phyloP scores from a whole-genome alignment of 306 rosid genomes.

The Dalbergia cultrata region DNA sequence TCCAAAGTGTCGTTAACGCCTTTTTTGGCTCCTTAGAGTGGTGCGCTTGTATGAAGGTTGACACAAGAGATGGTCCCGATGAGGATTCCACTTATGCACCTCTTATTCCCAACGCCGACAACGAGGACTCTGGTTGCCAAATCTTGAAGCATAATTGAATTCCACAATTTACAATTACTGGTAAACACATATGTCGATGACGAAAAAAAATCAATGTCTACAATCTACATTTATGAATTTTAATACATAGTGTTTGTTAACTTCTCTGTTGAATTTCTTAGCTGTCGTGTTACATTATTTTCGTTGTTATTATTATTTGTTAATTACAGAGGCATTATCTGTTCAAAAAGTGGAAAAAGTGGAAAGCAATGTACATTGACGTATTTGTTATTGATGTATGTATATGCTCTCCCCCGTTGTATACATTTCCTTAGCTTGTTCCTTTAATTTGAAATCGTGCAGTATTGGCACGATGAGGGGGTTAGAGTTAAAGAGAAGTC shows the following conservation, averaged over 20 bases:
- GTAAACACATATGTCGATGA: background rate
- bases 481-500: background rate
- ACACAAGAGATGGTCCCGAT: conserved; percentile 43
- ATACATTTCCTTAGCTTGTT: background rate
- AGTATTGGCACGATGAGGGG: background rate
- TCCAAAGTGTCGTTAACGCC: conserved; percentile 36
- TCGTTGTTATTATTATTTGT: background rate
- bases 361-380: background rate
- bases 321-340: background rate
- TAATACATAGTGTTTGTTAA: too few relatives aligned
- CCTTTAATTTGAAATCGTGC: conserved; percentile 13
- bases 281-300: too few relatives aligned
- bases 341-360: background rate
- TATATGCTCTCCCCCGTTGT: background rate
- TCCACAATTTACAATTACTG: background rate
- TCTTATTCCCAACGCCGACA: conserved; percentile 35
- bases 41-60: conserved; percentile 46
- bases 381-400: background rate
- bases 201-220: too few relatives aligned
- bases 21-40: conserved; percentile 54
- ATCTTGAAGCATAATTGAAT: conserved; percentile 21
- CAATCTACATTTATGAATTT: too few relatives aligned
- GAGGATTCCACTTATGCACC: conserved; percentile 35
- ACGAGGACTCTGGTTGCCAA: conserved; percentile 10
- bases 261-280: too few relatives aligned